A percentile compares a stretch with the other conserved stretches of the same genome.
These are phyloP conservation scores for Saccharomyces hybrid DNA, from an alignment of 1,139 yeast species.

Conservation along the genomic window DNA sequence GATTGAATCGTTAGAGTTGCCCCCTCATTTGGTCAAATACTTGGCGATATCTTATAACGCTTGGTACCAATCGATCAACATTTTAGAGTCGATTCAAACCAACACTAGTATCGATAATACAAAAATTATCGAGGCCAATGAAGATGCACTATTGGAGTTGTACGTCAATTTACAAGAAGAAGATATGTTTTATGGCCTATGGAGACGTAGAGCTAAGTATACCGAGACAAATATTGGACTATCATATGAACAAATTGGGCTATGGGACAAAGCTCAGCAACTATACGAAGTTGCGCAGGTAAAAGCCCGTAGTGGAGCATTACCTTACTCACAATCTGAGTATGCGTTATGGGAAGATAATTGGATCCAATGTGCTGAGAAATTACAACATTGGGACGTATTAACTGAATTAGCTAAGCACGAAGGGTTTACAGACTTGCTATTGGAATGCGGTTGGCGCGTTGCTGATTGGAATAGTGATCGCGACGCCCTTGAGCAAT, in stretches of 20 bases:
- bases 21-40: conserved; percentile 90
- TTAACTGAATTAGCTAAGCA: conserved; percentile 94
- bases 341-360: conserved; percentile 97
- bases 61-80: conserved; percentile 83
- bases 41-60: conserved; percentile 81
- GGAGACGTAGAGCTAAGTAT: conserved; percentile 94
- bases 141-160: conserved; percentile 84
- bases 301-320: conserved; percentile 89
- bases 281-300: conserved; percentile 95
- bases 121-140: conserved; percentile 75
- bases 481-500: conserved; percentile 86
- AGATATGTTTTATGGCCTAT: conserved; percentile 93
- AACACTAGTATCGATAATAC: conserved; percentile 60
- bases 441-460: conserved; percentile 97
- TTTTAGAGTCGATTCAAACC: conserved; percentile 68
- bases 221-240: conserved; percentile 87
- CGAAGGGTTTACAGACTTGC: conserved; percentile 90
- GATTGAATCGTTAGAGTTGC: conserved; percentile 70
- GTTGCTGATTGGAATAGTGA: conserved; percentile 98
- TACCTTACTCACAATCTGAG: conserved; percentile 93
- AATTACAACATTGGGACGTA: conserved; percentile 96
- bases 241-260: conserved; percentile 89
- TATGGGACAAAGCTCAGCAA: conserved; percentile 92
- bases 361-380: conserved; percentile 96
- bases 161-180: conserved; percentile 87